Percentiles rank a stretch among this genome's conserved stretches.
These are phyloP conservation scores for Candida oleophila DNA, from an alignment of 805 yeast species.

Conservation along the genomic window DNA sequence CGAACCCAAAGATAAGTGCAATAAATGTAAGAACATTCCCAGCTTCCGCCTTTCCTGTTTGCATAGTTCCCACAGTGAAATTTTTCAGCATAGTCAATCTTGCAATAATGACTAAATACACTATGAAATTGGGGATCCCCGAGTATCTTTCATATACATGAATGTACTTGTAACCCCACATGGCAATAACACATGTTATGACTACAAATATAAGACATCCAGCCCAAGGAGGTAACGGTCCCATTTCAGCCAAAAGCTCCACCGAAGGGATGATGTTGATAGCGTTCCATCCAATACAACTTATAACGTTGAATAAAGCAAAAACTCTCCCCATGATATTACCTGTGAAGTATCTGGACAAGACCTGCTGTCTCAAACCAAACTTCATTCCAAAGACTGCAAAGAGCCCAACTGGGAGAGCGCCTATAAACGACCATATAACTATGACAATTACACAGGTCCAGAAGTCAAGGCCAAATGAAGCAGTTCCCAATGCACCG, in stretches of 20 bases:
- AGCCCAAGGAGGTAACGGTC: slow-evolving; percentile 33
- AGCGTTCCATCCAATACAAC: slow-evolving; percentile 37
- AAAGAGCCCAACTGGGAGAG: slow-evolving; percentile 37
- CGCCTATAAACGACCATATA: slow-evolving; percentile 34
- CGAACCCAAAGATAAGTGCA: slow-evolving; percentile 29
- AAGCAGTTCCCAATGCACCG: slow-evolving; percentile 37
- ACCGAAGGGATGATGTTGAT: slow-evolving; percentile 30
- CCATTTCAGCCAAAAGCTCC: slow-evolving; percentile 26
- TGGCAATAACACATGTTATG: slow-evolving; percentile 24
- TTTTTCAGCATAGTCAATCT: slow-evolving; percentile 23
- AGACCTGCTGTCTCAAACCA: slow-evolving; percentile 39
- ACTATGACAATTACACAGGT: slow-evolving; percentile 28
- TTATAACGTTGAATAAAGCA: slow-evolving; percentile 25
- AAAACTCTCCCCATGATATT: slow-evolving; percentile 29
- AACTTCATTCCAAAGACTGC: slow-evolving; percentile 36
- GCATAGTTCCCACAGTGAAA: slow-evolving; percentile 29
- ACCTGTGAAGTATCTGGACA: slow-evolving; percentile 31
- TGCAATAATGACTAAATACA: slow-evolving; percentile 28
- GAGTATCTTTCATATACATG: slow-evolving; percentile 31
- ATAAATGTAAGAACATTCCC: slow-evolving; percentile 30
- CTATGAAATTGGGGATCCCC: slow-evolving; percentile 30
- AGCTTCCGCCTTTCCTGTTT: slow-evolving; percentile 19
- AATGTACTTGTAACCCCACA: slow-evolving; percentile 32
- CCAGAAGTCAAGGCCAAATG: slow-evolving; percentile 32
- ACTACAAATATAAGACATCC: slow-evolving; percentile 34